phyloP scores from a whole-genome alignment of 306 rosid species.

The Gynostemma pentaphyllum region DNA sequence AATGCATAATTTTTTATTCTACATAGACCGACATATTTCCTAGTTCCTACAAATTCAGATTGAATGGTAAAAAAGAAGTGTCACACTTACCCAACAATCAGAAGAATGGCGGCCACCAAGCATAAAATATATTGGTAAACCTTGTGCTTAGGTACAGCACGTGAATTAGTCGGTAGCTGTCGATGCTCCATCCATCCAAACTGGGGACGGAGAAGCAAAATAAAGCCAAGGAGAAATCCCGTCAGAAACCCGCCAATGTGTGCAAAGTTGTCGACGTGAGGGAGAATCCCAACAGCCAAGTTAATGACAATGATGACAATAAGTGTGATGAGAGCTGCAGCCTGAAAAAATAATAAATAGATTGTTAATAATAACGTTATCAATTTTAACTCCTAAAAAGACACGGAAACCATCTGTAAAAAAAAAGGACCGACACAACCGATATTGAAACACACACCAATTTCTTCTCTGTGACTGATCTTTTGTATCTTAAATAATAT shows the following conservation, averaged over 20 bases:
- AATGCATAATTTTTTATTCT: neutral
- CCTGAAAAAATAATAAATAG: neutral
- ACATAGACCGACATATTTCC: neutral
- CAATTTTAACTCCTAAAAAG: neutral
- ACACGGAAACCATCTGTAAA: no score
- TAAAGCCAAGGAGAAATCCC: slow-evolving; percentile 11
- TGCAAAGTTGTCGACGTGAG: slow-evolving; percentile 9
- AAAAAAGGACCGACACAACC: no score
- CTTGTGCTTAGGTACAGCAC: slow-evolving; percentile 5
- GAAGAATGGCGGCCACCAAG: slow-evolving; percentile 1
- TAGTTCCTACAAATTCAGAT: neutral
- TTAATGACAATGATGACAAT: slow-evolving; percentile 6
- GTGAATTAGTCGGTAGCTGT: neutral
- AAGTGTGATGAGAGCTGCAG: slow-evolving; percentile 16
- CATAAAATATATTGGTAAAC: slow-evolving; percentile 6
- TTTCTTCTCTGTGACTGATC: neutral
- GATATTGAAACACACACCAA: neutral
- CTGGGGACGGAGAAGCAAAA: slow-evolving; percentile 13
- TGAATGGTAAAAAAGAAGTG: neutral
- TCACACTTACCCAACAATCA: slow-evolving; percentile 3
- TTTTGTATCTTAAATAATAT: neutral
- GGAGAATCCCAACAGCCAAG: slow-evolving; percentile 12
- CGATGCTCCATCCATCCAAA: slow-evolving; percentile 11
- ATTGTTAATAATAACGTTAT: neutral
- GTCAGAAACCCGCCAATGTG: slow-evolving; percentile 10